Conservation (phyloP, 139 green algal species). For the Chlorella sp. region DNA sequence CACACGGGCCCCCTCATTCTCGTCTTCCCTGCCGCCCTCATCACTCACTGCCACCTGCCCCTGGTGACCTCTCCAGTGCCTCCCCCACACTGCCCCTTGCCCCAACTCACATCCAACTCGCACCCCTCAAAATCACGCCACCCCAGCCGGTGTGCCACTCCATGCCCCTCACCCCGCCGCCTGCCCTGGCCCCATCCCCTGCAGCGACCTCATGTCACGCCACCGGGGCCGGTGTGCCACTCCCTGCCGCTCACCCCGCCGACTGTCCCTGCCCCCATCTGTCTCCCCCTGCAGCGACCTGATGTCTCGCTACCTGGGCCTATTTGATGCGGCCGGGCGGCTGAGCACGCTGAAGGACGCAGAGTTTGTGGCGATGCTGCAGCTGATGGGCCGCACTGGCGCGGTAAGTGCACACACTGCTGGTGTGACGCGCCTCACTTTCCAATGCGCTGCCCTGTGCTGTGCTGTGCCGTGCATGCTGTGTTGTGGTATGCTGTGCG, state of each 20-base stretch:
- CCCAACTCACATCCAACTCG: no score
- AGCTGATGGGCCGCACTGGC: slow-evolving; percentile 27
- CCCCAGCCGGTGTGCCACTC: not conserved
- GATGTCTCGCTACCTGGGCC: slow-evolving; percentile 14
- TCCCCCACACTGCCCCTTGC: no score
- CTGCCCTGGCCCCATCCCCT: not conserved
- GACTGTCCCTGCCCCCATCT: not conserved
- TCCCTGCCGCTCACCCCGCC: not conserved
- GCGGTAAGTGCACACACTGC: not conserved
- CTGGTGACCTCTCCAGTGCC: not conserved
- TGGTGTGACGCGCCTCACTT: not conserved
- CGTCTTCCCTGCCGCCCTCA: not conserved
- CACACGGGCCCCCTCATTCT: not conserved
- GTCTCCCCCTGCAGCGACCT: not conserved
- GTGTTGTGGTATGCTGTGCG: not conserved
- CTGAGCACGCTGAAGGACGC: slow-evolving; percentile 10
- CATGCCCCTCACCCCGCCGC: not conserved
- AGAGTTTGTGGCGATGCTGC: slow-evolving; percentile 36
- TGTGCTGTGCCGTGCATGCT: not conserved
- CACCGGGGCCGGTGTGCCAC: not conserved
- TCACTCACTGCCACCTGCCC: not conserved
- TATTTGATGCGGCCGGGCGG: slow-evolving; percentile 31
- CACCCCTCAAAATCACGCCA: no score
- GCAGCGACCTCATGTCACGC: not conserved
- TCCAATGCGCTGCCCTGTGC: not conserved